Evolutionary conservation across 192 early-diverging fungal genomes (phyloP), one percentile per base, ranked within the genome.

Genomic region (Podila minutissima): DNA sequence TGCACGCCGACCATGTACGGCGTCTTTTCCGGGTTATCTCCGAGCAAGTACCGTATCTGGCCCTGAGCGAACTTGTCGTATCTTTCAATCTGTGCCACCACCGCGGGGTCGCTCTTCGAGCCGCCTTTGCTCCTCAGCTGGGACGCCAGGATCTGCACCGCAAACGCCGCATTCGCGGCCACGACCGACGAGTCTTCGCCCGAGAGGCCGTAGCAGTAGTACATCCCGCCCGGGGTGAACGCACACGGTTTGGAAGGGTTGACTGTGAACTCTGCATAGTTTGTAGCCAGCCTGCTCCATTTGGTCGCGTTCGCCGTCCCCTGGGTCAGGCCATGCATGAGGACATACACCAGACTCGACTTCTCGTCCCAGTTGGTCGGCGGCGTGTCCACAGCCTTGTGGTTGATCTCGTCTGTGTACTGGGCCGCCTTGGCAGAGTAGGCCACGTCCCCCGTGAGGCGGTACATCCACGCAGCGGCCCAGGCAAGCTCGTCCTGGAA

Each of bases 1-100:
- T 88, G 87, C 13, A 89, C 71, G 22, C 88, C 88, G 46, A 84
- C 71, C 20, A 89, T 67, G 83, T 89, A 89, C 9, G 88, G 86
- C 26, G 83, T 85, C 22, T 85, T 85, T 71, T 78, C 78, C 0
- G 82, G 86, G 46, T 89, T 89, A 29, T 87, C 68, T 26, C 88
- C 88, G 22, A 89, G 62, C 22, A 86, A 31, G 31, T 89, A 89
- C 53, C 85, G 60, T 31, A 89, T 82, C 66, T 89, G 88, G n/a
- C 41, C 38, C 12, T 69, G 17, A 20, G 87, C 82, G 58, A 72
- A 72, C 0, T 35, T 37, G 7, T 33, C 9, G 26, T 72, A 72
- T 10, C 20, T n/a, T 1, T 64, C 46, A 15, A 72, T 64, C 70
- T 72, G 41, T 2, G 41, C 41, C 41, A 46, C 15, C 58, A 31